Percentiles rank a stretch among this genome's conserved stretches.
These are phyloP conservation scores for Coemansia sp. DNA, from an alignment of 192 early-diverging fungal genomes.

Conservation along the genomic window DNA sequence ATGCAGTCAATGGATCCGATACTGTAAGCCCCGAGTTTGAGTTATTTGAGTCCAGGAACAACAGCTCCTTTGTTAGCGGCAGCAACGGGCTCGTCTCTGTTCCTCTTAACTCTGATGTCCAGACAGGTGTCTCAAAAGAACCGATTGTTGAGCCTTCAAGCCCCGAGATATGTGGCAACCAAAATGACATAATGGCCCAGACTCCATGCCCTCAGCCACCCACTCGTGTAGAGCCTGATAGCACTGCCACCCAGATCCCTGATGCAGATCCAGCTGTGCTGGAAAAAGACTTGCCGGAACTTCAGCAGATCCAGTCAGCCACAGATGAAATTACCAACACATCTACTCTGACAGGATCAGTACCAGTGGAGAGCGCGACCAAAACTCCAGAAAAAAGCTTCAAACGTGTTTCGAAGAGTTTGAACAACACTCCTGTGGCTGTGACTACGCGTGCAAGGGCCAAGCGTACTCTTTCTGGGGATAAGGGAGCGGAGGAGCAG, in stretches of 20 bases:
- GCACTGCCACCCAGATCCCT: neutral
- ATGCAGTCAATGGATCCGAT: neutral
- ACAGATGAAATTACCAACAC: neutral
- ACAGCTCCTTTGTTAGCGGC: neutral
- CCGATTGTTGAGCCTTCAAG: neutral
- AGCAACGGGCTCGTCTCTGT: neutral
- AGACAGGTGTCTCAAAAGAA: neutral
- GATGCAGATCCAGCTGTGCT: neutral
- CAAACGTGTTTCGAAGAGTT: neutral
- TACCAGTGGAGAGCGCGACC: neutral
- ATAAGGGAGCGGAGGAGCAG: neutral
- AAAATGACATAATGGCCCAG: neutral
- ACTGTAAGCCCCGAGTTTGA: constrained; percentile 16
- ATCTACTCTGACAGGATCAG: neutral
- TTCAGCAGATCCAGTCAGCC: neutral
- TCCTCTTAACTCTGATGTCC: too few relatives aligned
- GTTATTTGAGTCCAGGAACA: neutral
- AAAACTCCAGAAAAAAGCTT: neutral
- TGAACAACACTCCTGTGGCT: neutral
- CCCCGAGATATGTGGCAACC: constrained; percentile 1
- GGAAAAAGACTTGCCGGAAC: too few relatives aligned
- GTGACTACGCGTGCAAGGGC: neutral
- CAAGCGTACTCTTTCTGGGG: neutral
- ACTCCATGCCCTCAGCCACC: neutral
- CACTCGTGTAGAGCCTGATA: neutral